Conservation (phyloP, 176 grass and related monocot species). For the Hyparrhenia diplandra region DNA sequence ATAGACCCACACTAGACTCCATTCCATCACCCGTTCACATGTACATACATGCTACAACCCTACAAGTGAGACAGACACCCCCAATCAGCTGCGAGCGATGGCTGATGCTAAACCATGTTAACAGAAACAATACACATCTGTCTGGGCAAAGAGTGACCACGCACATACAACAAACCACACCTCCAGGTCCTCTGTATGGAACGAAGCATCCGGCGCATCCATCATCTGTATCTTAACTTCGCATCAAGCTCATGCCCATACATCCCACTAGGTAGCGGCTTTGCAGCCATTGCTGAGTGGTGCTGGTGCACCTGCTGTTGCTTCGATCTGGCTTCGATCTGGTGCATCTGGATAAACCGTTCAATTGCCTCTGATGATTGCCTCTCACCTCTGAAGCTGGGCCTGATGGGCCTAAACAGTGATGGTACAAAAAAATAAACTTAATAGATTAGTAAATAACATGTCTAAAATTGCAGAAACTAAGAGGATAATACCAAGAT, state of each 20-base stretch:
- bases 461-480: background rate
- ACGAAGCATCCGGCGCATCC: background rate
- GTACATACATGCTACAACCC: conserved; percentile 24
- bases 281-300: conserved; percentile 42
- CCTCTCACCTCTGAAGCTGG: conserved; percentile 37
- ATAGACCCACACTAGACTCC: background rate
- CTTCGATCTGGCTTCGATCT: conserved; percentile 64
- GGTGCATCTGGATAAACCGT: conserved; percentile 81
- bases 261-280: conserved; percentile 53
- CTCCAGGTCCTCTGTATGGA: background rate
- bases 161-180: conserved; percentile 22
- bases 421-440: background rate
- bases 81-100: background rate
- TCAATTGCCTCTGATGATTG: conserved; percentile 63
- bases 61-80: background rate
- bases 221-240: conserved; percentile 71
- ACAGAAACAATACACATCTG: conserved; percentile 19
- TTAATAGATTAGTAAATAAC: background rate
- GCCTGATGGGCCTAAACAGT: conserved; percentile 36
- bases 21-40: background rate
- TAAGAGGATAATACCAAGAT: background rate
- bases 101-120: conserved; percentile 26
- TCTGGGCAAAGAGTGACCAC: background rate
- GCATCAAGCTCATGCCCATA: conserved; percentile 57
- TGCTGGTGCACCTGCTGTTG: conserved; percentile 54